These are phyloP conservation scores for Neltuma alba DNA, from an alignment of 306 rosid genomes.

Conservation along the genomic window DNA sequence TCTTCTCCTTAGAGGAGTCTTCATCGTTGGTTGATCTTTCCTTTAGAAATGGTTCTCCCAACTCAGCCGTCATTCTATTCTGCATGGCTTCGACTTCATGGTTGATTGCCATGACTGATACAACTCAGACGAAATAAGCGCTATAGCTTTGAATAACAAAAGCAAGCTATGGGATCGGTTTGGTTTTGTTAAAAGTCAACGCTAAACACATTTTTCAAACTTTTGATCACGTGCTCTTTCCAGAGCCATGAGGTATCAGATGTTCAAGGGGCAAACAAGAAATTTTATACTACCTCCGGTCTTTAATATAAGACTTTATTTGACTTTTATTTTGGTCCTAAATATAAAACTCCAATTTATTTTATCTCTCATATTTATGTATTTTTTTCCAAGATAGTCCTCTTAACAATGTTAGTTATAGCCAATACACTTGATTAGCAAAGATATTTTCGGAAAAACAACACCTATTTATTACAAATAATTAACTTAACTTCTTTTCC, in stretches of 20 bases:
- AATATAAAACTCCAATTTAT: too few relatives aligned
- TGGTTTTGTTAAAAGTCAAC: not conserved
- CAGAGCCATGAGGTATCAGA: not conserved
- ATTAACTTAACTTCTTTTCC: too few relatives aligned
- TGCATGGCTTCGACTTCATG: not conserved
- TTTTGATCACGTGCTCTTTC: not conserved
- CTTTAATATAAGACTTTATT: too few relatives aligned
- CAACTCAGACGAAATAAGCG: not conserved
- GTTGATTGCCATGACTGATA: conserved; percentile 8
- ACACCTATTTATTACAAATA: too few relatives aligned
- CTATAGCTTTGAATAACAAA: not conserved
- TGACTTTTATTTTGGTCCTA: too few relatives aligned
- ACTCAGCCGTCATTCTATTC: not conserved
- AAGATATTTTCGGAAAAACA: too few relatives aligned
- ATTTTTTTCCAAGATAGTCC: too few relatives aligned
- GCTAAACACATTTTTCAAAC: too few relatives aligned
- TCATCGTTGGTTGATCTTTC: not conserved
- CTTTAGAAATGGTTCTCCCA: not conserved
- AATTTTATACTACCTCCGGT: too few relatives aligned
- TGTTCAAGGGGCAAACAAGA: not conserved
- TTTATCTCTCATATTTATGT: too few relatives aligned
- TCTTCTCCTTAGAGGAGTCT: not conserved
- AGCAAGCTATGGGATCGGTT: not conserved
- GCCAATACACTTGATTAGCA: too few relatives aligned
- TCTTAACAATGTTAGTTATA: too few relatives aligned